Evolutionary conservation across 2,329 filamentous ascomycete species (phyloP).

Genomic region (Fusarium sp.): DNA sequence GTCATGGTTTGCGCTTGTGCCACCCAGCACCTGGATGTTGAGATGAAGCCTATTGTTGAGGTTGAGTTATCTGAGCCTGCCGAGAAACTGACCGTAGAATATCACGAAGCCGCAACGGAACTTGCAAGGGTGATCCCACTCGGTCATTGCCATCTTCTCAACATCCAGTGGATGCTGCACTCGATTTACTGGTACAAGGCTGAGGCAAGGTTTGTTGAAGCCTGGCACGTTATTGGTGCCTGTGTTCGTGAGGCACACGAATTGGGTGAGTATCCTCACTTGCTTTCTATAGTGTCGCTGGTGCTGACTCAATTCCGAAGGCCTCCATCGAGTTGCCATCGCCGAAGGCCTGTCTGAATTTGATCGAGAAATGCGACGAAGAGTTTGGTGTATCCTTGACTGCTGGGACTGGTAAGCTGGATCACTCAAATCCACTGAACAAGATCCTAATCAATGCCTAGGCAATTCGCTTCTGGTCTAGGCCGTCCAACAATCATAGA

Average conservation of each 20-base stretch:
- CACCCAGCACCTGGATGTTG: conserved; percentile 51
- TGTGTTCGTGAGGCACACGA: conserved; percentile 56
- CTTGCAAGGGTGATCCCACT: conserved; percentile 53
- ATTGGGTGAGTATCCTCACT: conserved; percentile 42
- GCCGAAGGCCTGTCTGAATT: conserved; percentile 51
- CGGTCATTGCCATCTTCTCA: conserved; percentile 53
- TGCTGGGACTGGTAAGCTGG: conserved; percentile 56
- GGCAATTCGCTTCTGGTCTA: conserved; percentile 55
- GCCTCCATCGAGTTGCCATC: conserved; percentile 50
- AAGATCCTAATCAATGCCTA: conserved; percentile 22
- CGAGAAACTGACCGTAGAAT: conserved; percentile 50
- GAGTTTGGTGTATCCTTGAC: conserved; percentile 56
- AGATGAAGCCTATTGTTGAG: conserved; percentile 51
- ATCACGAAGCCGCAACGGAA: conserved; percentile 53
- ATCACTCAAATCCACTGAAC: fast-evolving
- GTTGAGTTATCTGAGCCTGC: conserved; percentile 49
- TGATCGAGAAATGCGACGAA: conserved; percentile 55
- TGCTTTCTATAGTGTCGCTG: too few species aligned
- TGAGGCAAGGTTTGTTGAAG: conserved; percentile 54
- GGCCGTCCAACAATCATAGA: conserved; percentile 55
- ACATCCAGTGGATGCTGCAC: conserved; percentile 55
- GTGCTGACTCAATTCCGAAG: conserved; percentile 33
- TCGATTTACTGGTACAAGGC: conserved; percentile 57
- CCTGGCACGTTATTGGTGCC: conserved; percentile 54
- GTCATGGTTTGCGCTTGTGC: conserved; percentile 58